Evolutionary conservation across 805 yeast genomes (phyloP), one percentile per base, ranked within the genome.

Genomic region (Wickerhamiella galacta): DNA sequence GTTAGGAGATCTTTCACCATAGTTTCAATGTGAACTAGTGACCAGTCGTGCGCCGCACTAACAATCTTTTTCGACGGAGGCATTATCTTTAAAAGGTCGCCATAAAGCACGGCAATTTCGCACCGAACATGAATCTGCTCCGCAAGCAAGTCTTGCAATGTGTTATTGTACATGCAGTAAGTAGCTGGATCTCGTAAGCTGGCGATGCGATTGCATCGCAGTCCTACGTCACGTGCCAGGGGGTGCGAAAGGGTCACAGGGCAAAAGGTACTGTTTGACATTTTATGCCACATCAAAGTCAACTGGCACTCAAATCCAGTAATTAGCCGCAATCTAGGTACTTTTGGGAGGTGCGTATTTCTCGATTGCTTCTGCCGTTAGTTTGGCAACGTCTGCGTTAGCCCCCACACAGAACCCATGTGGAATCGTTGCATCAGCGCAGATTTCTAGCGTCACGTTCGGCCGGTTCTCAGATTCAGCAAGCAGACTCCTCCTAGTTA

Each of bases 401-500:
- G 8, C 14, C 15, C 8, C 6, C 15, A 24, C 6, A 14, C 26
- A 24, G 14, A 24, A 24, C 15, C 12, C 8, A 12, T 24, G 26
- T 6, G 15, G 7, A n/a, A 24, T 7, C 7, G 8, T 6, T 9
- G 26, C 14, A 9, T 24, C 26, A 9, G 8, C n/a, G 26, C 7
- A 9, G 14, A 24, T 24, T 14, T 24, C 26, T 6, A 24, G 6
- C 15, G 11, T 24, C 6, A 24, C n/a, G 26, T 24, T 9, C 26
- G 11, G 14, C 26, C n/a, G 8, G 26, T 24, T 6, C 8, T 9
- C 11, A 6, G n/a, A n/a, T n/a, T 24, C 26, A 7, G 53, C 39
- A 23, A 66, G 44, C 3, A 72, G 34, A 20, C 51, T 49, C 2
- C 58, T 58, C 28, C 77, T 60, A 1, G 80, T 66, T 18, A 46